These are phyloP conservation scores for Dissophora ornata DNA, from an alignment of 192 early-diverging fungal genomes.

Conservation along the genomic window DNA sequence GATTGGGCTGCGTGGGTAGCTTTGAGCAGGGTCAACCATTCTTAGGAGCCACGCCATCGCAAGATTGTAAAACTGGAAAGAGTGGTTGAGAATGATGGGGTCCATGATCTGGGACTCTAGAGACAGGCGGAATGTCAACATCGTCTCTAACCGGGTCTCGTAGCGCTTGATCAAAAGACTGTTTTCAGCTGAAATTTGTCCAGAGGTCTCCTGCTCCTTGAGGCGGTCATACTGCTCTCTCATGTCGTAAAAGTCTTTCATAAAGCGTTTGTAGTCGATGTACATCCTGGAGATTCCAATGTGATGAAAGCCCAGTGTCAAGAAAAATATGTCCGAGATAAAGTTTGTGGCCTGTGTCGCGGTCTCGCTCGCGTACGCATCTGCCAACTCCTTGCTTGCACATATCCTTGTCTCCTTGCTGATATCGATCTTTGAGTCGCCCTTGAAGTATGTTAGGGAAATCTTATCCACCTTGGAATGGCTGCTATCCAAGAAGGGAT, in stretches of 20 bases:
- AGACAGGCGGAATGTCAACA: constrained; percentile 74
- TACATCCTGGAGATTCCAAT: constrained; percentile 81
- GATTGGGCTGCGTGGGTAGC: constrained; percentile 58
- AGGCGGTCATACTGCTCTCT: constrained; percentile 74
- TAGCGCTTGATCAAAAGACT: constrained; percentile 69
- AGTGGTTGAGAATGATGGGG: constrained; percentile 69
- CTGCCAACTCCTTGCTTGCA: constrained; percentile 74
- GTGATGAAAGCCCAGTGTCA: constrained; percentile 82
- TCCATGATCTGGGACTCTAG: constrained; percentile 84
- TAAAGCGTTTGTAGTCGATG: constrained; percentile 72
- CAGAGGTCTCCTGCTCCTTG: constrained; percentile 64
- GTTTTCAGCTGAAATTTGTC: constrained; percentile 36
- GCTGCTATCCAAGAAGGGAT: constrained; percentile 86
- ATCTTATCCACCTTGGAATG: constrained; percentile 70
- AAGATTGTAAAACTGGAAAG: constrained; percentile 87
- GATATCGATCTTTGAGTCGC: constrained; percentile 68
- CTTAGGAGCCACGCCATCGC: constrained; percentile 90
- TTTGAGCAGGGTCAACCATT: constrained; percentile 67
- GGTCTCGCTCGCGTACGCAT: constrained; percentile 62
- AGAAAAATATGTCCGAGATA: constrained; percentile 90
- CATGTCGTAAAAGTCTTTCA: constrained; percentile 76
- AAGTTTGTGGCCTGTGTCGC: constrained; percentile 71
- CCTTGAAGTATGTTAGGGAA: constrained; percentile 36
- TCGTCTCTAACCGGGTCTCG: constrained; percentile 72
- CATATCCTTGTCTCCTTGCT: constrained; percentile 84